Conservation (phyloP, 2,329 filamentous ascomycete genomes). For the Botrytis fragariae region DNA sequence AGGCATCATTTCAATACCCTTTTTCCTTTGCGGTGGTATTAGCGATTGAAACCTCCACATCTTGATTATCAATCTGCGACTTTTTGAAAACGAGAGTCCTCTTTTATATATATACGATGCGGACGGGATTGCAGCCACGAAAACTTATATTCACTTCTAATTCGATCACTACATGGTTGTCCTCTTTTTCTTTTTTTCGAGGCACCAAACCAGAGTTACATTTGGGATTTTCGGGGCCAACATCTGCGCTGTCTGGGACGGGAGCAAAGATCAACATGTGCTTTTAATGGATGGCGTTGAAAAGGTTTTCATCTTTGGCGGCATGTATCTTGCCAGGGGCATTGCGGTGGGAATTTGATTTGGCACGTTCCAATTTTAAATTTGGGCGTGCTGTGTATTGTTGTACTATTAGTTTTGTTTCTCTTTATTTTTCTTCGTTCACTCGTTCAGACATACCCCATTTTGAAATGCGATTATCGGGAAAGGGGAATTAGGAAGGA, state of each 20-base stretch:
- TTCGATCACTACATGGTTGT: background rate
- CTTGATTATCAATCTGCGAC: slow-evolving; percentile 4
- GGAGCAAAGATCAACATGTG: slow-evolving; percentile 12
- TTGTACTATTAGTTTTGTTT: slow-evolving; percentile 12
- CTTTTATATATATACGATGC: background rate
- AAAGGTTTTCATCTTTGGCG: slow-evolving; percentile 11
- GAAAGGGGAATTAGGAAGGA: background rate
- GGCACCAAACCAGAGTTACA: background rate
- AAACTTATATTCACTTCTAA: slow-evolving; percentile 5
- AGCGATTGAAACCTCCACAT: background rate
- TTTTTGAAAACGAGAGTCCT: background rate
- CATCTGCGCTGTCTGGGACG: background rate
- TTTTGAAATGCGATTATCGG: background rate
- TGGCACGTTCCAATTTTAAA: background rate
- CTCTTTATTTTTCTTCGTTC: background rate
- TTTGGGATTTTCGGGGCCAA: background rate
- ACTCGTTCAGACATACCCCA: slow-evolving; percentile 10
- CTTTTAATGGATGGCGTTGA: slow-evolving; percentile 17
- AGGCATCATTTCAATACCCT: slow-evolving; percentile 13
- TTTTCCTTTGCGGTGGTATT: background rate
- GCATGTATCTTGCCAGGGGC: slow-evolving; percentile 5
- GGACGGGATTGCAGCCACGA: background rate
- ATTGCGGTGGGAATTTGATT: slow-evolving; percentile 5
- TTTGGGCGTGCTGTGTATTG: background rate
- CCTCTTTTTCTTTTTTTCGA: background rate